Conservation (phyloP, 495 filamentous ascomycete genomes). For the Penicillium subrubescens region DNA sequence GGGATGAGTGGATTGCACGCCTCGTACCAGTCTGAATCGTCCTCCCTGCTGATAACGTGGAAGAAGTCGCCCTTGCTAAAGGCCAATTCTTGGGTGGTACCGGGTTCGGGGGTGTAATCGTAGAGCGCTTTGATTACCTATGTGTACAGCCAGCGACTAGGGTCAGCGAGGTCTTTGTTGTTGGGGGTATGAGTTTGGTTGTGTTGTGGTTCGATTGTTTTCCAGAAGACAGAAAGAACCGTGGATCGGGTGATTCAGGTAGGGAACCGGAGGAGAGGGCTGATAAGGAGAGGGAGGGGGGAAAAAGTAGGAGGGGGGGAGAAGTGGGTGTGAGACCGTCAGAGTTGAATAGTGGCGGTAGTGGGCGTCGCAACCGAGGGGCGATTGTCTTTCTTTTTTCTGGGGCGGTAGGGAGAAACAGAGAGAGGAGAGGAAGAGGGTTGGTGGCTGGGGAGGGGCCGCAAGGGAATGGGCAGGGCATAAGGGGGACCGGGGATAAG, state of each 20-base stretch:
- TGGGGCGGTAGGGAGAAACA: slow-evolving; percentile 7
- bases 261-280: background rate
- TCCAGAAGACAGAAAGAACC: background rate
- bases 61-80: slow-evolving; percentile 97
- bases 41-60: slow-evolving; percentile 94
- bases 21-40: slow-evolving; percentile 96
- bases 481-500: background rate
- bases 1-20: slow-evolving; percentile 94
- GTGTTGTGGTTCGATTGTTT: background rate
- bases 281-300: background rate
- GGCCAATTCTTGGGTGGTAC: slow-evolving; percentile 71
- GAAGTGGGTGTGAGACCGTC: background rate
- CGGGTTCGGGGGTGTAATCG: slow-evolving; percentile 77
- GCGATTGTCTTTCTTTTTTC: background rate
- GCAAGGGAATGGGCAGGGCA: background rate
- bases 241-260: background rate
- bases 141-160: background rate
- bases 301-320: background rate
- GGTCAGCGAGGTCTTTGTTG: background rate
- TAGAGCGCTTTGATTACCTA: slow-evolving; percentile 97
- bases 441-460: slow-evolving; percentile 15
- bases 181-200: background rate
- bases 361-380: slow-evolving; percentile 5
- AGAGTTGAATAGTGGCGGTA: slow-evolving; percentile 2
- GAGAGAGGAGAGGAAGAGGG: slow-evolving; percentile 4